Evolutionary conservation across 352 stramenopile genomes (phyloP).

Genomic region (Pythium oligandrum): DNA sequence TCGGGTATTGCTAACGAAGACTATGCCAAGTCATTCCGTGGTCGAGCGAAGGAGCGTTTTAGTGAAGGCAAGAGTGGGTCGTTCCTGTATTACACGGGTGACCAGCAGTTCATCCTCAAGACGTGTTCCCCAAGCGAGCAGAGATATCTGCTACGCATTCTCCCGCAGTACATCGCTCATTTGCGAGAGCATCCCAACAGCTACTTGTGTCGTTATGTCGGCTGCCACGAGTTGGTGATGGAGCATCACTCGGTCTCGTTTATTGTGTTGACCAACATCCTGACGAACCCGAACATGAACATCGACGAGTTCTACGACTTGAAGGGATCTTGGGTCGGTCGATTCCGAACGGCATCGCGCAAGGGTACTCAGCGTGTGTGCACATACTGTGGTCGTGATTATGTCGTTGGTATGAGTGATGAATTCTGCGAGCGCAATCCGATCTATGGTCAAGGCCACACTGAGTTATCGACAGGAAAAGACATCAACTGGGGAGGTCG

Average conservation of each 20-base stretch:
- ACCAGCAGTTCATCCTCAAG: slow-evolving; percentile 88
- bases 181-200: slow-evolving; percentile 79
- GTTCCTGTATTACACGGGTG: slow-evolving; percentile 88
- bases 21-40: slow-evolving; percentile 76
- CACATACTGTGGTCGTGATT: slow-evolving; percentile 86
- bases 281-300: slow-evolving; percentile 81
- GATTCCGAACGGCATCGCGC: slow-evolving; percentile 52
- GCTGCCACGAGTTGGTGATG: slow-evolving; percentile 84
- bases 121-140: slow-evolving; percentile 82
- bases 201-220: slow-evolving; percentile 85
- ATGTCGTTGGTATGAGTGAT: slow-evolving; percentile 81
- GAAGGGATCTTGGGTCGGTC: slow-evolving; percentile 88
- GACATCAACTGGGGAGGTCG: slow-evolving; percentile 86
- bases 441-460: slow-evolving; percentile 52
- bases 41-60: slow-evolving; percentile 81
- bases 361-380: slow-evolving; percentile 74
- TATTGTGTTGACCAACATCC: slow-evolving; percentile 86
- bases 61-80: slow-evolving; percentile 87
- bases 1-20: slow-evolving; percentile 71
- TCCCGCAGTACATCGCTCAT: slow-evolving; percentile 85
- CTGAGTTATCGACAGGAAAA: slow-evolving; percentile 80
- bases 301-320: slow-evolving; percentile 88
- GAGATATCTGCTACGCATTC: slow-evolving; percentile 79
- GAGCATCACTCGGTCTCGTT: slow-evolving; percentile 83
- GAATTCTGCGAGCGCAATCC: slow-evolving; percentile 72